Percentiles rank a stretch among this genome's conserved stretches.
Evolutionary conservation across 495 filamentous ascomycete species (phyloP).

Genomic region (Neurospora intermedia): DNA sequence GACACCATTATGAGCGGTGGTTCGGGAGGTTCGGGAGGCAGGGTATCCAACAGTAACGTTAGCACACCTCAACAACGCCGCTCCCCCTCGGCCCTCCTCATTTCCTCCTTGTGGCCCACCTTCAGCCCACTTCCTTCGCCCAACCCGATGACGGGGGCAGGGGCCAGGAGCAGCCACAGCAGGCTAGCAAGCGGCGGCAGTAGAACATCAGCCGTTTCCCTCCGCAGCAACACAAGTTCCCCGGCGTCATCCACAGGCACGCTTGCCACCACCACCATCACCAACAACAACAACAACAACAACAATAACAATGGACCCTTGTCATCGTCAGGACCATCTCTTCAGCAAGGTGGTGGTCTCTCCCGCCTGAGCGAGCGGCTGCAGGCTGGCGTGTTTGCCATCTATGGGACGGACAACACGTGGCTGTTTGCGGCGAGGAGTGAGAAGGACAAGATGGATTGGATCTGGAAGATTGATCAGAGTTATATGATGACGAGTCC

Average conservation of each 20-base stretch:
- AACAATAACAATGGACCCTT: slow-evolving; percentile 21
- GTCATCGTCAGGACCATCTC: slow-evolving; percentile 18
- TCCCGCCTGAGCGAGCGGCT: slow-evolving; percentile 39
- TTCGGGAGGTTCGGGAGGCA: not conserved
- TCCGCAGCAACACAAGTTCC: not conserved
- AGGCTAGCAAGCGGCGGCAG: not conserved
- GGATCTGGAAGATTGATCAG: slow-evolving; percentile 75
- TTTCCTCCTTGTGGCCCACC: slow-evolving; percentile 7
- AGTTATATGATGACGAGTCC: slow-evolving; percentile 25
- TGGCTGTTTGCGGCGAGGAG: slow-evolving; percentile 85
- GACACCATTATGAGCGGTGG: not conserved
- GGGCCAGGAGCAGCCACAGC: not conserved
- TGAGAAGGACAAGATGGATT: slow-evolving; percentile 85
- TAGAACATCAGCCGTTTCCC: not conserved
- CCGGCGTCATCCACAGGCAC: slow-evolving; percentile 15
- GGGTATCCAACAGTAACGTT: not conserved
- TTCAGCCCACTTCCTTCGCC: not conserved
- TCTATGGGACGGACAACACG: slow-evolving; percentile 87
- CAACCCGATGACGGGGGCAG: not conserved
- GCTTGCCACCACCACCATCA: not conserved
- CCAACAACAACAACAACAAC: not conserved
- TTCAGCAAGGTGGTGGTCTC: slow-evolving; percentile 22
- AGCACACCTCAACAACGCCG: not conserved
- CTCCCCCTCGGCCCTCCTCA: slow-evolving; percentile 4
- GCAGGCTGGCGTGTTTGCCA: slow-evolving; percentile 71